Conservation (phyloP, 83 land plant species). For the Picea mariana region DNA sequence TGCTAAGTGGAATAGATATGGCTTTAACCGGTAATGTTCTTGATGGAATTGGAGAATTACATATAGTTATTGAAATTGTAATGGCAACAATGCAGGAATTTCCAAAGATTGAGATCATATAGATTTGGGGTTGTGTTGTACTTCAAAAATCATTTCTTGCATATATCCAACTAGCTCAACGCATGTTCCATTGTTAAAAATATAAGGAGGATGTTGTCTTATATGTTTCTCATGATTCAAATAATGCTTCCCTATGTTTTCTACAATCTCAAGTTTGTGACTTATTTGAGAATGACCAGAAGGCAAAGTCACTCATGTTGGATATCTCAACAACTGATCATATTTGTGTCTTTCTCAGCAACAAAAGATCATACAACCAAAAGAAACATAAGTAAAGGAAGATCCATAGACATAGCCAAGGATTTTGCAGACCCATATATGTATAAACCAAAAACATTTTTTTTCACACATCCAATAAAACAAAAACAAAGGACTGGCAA, state of each 20-base stretch:
- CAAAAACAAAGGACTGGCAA: not conserved
- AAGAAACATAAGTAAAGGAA: not conserved
- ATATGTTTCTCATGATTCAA: not conserved
- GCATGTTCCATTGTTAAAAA: not conserved
- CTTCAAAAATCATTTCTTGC: conserved; percentile 15
- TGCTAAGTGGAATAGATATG: not conserved
- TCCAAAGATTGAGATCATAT: conserved; percentile 27
- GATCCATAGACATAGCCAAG: not conserved
- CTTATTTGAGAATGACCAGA: not conserved
- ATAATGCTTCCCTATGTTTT: not conserved
- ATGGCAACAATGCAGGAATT: conserved; percentile 20
- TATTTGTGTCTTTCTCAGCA: no score
- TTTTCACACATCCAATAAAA: not conserved
- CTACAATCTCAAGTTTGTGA: not conserved
- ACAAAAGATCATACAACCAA: not conserved
- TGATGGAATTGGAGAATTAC: conserved; percentile 15
- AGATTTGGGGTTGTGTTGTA: conserved; percentile 22
- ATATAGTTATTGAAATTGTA: conserved; percentile 21
- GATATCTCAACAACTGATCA: no score
- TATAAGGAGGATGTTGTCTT: not conserved
- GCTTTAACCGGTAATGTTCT: conserved; percentile 2
- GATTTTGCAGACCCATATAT: not conserved
- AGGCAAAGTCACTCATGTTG: no score
- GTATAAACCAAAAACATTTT: not conserved
- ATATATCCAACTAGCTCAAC: conserved; percentile 15